Evolutionary conservation across 1,284 basidiomycete species (phyloP).

Genomic region (Ganoderma leucocontextum): DNA sequence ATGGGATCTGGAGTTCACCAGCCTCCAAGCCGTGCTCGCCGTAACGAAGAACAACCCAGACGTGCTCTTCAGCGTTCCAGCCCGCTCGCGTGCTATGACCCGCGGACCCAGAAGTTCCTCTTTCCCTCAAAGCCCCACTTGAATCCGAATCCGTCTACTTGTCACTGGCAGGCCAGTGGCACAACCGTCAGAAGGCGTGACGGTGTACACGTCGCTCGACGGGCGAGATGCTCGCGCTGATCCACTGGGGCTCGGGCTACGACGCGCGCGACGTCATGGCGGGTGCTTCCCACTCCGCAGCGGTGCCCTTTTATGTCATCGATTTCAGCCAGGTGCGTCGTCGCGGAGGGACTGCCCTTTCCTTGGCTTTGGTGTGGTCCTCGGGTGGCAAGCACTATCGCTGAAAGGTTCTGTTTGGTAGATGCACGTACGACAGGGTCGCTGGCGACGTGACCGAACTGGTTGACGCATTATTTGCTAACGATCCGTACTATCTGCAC

Average conservation of each 20-base stretch:
- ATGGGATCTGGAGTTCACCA: conserved; percentile 10
- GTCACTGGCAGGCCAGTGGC: no score
- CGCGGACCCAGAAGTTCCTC: no score
- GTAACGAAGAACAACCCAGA: conserved; percentile 14
- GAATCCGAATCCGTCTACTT: no score
- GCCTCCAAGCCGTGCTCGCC: conserved; percentile 7
- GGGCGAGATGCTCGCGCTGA: conserved; percentile 37
- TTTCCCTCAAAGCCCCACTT: no score
- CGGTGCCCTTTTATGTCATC: conserved; percentile 35
- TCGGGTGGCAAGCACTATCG: no score
- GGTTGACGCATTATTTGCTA: conserved; percentile 36
- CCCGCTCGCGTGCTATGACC: no score
- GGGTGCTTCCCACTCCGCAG: conserved; percentile 30
- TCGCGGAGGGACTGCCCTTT: no score
- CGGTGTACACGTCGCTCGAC: conserved; percentile 21
- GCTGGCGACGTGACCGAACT: conserved; percentile 32
- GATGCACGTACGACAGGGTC: not conserved
- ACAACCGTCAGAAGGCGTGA: no score
- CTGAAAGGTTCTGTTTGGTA: not conserved
- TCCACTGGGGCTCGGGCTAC: conserved; percentile 38
- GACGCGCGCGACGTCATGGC: conserved; percentile 41
- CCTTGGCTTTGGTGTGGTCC: no score
- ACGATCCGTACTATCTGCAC: conserved; percentile 46
- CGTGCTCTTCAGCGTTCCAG: conserved; percentile 21
- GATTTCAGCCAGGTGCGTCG: conserved; percentile 44